Base-by-base conservation (phyloP, 164 flowering plant species). In the Santalum album region DNA sequence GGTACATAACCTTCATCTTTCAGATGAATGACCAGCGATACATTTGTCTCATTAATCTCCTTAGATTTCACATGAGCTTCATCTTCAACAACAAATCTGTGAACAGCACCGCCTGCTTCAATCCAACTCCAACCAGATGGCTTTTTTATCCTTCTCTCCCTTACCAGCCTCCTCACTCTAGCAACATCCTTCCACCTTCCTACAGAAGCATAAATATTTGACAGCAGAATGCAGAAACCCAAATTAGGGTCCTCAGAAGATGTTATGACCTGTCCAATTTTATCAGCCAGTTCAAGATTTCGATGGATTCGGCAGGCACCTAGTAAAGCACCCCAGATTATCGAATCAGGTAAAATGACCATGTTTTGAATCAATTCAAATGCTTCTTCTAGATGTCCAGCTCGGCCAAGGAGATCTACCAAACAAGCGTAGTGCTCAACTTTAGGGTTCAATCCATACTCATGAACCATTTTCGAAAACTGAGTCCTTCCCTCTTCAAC, bases 171-270 rank as follows among this genome's bases (percentile, higher is more conserved):
- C 59, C 66, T 50, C 32, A 62, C 15, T 23, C 51, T 56, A 1
- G 34, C 50, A 19, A 51, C 66, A 55, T 62, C 60, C 60, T 62
- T 56, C 60, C 66, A 62, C 51, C 51, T 55, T 44, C 66, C 60
- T 12, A 9, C 49, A 21, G 60, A 56, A 49, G 60, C 66, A 50
- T 55, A 62, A 24, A 62, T 51, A 22, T 56, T 51, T 5, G 66
- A 55, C 39, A 56, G 50, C 56, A 62, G 40, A 20, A 49, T 24
- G n/a, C 26, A 50, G n/a, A 56, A 44, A 19, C 66, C 66, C 43
- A 49, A 32, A 32, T 50, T 23, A 50, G 51, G 44, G 17, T 56
- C 56, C 18, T 42, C 24, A 3, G 45, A 51, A 19, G 51, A 9
- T 2, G 4, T 44, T 23, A 56, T 16, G n/a, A 39, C 10, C 9